Percentiles rank a stretch among this genome's conserved stretches.
Conservation (phyloP, 192 early-diverging fungal genomes). For the Lobulomyces angularis region DNA sequence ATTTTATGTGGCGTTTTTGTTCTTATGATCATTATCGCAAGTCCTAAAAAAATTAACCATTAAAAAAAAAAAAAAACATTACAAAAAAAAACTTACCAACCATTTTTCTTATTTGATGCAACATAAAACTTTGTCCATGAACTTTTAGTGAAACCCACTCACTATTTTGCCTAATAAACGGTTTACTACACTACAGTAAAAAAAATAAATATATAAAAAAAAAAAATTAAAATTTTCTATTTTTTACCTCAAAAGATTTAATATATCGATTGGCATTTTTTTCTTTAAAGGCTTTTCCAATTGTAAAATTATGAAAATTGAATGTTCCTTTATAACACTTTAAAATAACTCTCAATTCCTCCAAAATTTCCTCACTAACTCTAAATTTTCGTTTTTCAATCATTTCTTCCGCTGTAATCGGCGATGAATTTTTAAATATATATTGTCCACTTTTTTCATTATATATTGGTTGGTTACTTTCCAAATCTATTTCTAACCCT, state of each 20-base stretch:
- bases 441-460: too few relatives aligned
- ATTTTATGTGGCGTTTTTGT: slow-evolving; percentile 54
- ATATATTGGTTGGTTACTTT: too few relatives aligned
- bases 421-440: slow-evolving; percentile 4
- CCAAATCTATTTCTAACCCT: too few relatives aligned
- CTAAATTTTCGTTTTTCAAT: slow-evolving; percentile 40
- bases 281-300: slow-evolving; percentile 63
- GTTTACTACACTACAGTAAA: slow-evolving; percentile 19
- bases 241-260: slow-evolving; percentile 54
- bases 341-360: slow-evolving; percentile 54
- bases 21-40: slow-evolving; percentile 72
- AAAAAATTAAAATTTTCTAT: neutral
- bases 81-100: slow-evolving; percentile 49
- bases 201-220: slow-evolving; percentile 4
- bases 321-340: slow-evolving; percentile 68
- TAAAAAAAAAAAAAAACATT: neutral
- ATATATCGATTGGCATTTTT: slow-evolving; percentile 72
- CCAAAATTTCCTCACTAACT: slow-evolving; percentile 47
- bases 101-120: slow-evolving; percentile 99
- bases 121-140: slow-evolving; percentile 93
- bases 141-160: slow-evolving; percentile 93
- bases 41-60: slow-evolving; percentile 5
- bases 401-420: slow-evolving; percentile 48
- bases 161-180: slow-evolving; percentile 30
- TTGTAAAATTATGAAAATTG: slow-evolving; percentile 94